Evolutionary conservation across 768 basidiomycete species (phyloP), one percentile per base, ranked within the genome.

Genomic region (Leccinum variicolor): DNA sequence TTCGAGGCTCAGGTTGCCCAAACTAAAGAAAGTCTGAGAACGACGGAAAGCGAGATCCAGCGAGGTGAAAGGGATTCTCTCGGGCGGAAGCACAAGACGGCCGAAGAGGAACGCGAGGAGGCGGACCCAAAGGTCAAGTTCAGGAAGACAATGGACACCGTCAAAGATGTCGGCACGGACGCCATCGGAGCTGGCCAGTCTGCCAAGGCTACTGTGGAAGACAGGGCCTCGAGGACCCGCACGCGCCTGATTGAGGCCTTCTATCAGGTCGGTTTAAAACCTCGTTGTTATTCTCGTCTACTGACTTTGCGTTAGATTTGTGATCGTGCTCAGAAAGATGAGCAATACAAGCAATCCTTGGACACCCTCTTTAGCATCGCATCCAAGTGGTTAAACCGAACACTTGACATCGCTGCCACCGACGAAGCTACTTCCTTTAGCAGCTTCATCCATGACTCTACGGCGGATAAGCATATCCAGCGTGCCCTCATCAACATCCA

Each of bases 71-170:
- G 86, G 49, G 84, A 84, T 60, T 69, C 76, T 23, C 64, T 84
- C 0, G 87, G 89, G 0, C 70, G 85, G 45, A 80, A 79, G 62
- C 77, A 77, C 68, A 66, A 79, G 62, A 72, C 79, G 1, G 64
- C 80, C 0, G 78, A 85, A 58, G 64, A 65, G 29, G 41, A 55
- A 25, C 75, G 80, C 53, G 76, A 81, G 55, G 66, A 69, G 11
- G 59, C 74, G 6, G 84, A 87, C 29, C 57, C 75, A 4, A 81
- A 81, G 65, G 77, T 76, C 7, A 75, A 77, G 26, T 90, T 86
- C 66, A 84, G 88, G 70, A 81, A 81, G 61, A 78, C 84, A 0
- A 85, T 90, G 82, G 89, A 89, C 29, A 79, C 78, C 0, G 74
- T 82, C 10, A 89, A 86, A 66, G 78, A 73, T 11, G 76, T 74